Base-by-base conservation (phyloP, 1,284 basidiomycete genomes). In the Butyriboletus appendiculatus region DNA sequence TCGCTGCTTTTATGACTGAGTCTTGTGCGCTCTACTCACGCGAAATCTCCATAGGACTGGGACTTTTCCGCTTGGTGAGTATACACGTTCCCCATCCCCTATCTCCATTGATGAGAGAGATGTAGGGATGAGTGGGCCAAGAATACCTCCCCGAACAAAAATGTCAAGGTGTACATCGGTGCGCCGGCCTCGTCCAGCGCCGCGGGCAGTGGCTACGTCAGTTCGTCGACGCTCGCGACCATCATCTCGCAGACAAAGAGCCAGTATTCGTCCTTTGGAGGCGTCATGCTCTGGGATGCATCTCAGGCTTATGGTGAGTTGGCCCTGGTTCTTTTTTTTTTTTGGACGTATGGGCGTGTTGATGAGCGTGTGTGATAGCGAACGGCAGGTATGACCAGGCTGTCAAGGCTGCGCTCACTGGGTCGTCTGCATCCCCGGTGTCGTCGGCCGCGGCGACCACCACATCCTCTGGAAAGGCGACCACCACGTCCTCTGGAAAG, bases 221-320 rank as follows among this genome's bases (percentile, higher is more conserved):
- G 74, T 52, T 70, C 76, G 6, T 68, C 70, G 14, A 76, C 76
- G 5, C 69, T 86, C 32, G 73, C 70, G 4, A 68, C 61, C 48
- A 78, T 84, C 50, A 74, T 79, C 8, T 61, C 70, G 40, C 60
- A 75, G 51, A 81, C 76, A 3, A 75, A 76, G 40, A 61, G 72
- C 15, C 66, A 77, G 53, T 88, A 78, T 62, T 79, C 82, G 11
- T 85, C 82, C 22, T 88, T 88, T 63, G 86, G 86, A 8, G 86
- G 86, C 32, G 74, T 85, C 22, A 88, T 88, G 86, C 72, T 86
- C 6, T 80, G 84, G 85, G 84, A 86, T 59, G 79, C 76, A 0
- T 84, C 81, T 4, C 81, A 84, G 63, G 82, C 84, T 4, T 80
- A 79, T 53, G 79, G 82, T 79, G 6, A 14, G 60, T 56, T 70